A percentile compares a stretch with the other conserved stretches of the same genome.
These are phyloP conservation scores for Penicillium thymicola DNA, from an alignment of 2,329 filamentous ascomycete genomes.

Conservation along the genomic window DNA sequence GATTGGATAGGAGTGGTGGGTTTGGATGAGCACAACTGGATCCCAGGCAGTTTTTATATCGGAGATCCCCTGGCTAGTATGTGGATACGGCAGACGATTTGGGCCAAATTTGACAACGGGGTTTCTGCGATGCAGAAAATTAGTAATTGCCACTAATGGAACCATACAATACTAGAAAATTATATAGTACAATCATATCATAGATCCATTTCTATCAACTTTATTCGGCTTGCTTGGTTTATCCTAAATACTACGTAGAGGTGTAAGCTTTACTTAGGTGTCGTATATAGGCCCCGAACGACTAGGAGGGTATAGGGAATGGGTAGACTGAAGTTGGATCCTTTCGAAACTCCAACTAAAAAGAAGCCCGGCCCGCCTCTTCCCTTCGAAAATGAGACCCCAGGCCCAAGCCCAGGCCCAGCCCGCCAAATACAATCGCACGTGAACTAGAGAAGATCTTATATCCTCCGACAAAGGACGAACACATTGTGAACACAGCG, in stretches of 20 bases:
- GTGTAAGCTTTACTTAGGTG: too few species aligned
- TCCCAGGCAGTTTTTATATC: background rate
- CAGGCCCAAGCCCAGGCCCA: background rate
- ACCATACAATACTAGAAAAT: too few species aligned
- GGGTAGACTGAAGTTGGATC: background rate
- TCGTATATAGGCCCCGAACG: too few species aligned
- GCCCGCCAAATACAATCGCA: background rate
- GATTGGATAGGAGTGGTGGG: background rate
- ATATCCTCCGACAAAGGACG: background rate
- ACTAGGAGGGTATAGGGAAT: too few species aligned
- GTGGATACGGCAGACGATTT: background rate
- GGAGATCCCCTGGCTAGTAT: background rate
- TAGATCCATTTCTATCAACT: too few species aligned
- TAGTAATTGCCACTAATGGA: too few species aligned
- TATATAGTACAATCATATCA: too few species aligned
- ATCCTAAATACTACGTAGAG: too few species aligned
- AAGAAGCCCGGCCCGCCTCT: background rate
- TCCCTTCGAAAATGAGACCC: too few species aligned
- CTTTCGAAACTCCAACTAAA: background rate
- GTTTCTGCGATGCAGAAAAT: too few species aligned
- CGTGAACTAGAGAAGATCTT: background rate
- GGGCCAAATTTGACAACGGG: too few species aligned
- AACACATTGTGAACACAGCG: background rate
- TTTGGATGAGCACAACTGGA: background rate
- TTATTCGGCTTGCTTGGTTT: too few species aligned